Percentiles rank a stretch among this genome's conserved stretches.
These are phyloP conservation scores for Staphylotrichum longicolle DNA, from an alignment of 495 filamentous ascomycete genomes.

Conservation along the genomic window DNA sequence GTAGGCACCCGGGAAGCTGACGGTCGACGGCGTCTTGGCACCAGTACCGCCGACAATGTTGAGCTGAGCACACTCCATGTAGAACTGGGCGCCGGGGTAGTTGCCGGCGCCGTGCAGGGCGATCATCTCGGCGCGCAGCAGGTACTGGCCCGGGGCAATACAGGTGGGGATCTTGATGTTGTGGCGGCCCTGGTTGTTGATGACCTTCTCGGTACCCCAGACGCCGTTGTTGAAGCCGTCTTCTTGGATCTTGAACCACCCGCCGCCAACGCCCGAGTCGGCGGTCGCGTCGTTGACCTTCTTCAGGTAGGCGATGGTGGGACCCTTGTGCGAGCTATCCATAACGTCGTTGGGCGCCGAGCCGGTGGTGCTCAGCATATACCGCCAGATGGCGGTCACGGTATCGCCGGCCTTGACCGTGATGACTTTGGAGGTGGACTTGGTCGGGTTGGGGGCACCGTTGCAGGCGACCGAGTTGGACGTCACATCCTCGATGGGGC, in stretches of 20 bases:
- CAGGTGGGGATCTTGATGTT: slow-evolving; percentile 46
- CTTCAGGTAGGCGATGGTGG: slow-evolving; percentile 51
- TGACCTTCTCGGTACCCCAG: slow-evolving; percentile 47
- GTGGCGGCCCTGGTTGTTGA: slow-evolving; percentile 48
- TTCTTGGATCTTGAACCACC: slow-evolving; percentile 54
- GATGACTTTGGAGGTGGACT: slow-evolving; percentile 37
- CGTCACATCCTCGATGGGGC: slow-evolving; percentile 54
- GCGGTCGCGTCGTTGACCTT: slow-evolving; percentile 46
- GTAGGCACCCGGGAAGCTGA: slow-evolving; percentile 45
- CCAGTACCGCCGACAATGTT: slow-evolving; percentile 42
- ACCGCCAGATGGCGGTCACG: slow-evolving; percentile 46
- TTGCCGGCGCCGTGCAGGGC: slow-evolving; percentile 49
- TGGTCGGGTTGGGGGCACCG: slow-evolving; percentile 54
- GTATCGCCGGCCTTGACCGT: slow-evolving; percentile 32
- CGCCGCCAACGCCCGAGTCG: slow-evolving; percentile 43
- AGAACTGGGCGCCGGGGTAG: slow-evolving; percentile 51
- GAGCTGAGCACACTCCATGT: slow-evolving; percentile 53
- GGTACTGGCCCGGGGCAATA: slow-evolving; percentile 48
- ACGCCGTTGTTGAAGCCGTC: slow-evolving; percentile 42
- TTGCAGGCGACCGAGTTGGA: slow-evolving; percentile 54
- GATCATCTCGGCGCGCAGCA: slow-evolving; percentile 55
- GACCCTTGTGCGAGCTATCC: slow-evolving; percentile 47
- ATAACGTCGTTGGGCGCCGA: slow-evolving; percentile 47
- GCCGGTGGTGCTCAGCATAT: slow-evolving; percentile 41
- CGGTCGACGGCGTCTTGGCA: slow-evolving; percentile 35